Evolutionary conservation across 2,329 filamentous ascomycete genomes (phyloP).

Genomic region (Fusarium pseudocircinatum): DNA sequence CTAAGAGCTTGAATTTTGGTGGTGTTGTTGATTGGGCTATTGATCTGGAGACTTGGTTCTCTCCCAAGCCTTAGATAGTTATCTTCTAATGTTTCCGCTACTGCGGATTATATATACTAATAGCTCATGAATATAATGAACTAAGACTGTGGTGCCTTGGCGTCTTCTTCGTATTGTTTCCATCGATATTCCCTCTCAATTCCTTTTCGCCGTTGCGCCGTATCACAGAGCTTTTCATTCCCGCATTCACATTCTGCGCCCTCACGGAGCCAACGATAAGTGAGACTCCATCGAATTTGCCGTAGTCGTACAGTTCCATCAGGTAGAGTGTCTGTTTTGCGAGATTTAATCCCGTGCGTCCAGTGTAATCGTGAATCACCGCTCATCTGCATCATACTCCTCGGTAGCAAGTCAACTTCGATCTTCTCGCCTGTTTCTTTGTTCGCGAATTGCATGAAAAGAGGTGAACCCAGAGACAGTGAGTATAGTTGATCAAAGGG

Average conservation of each 20-base stretch:
- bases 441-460: constrained; percentile 57
- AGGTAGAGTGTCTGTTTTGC: constrained; percentile 59
- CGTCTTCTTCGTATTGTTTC: constrained; percentile 49
- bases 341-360: constrained; percentile 64
- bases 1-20: constrained; percentile 42
- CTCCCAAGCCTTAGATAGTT: constrained; percentile 22
- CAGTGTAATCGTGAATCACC: constrained; percentile 62
- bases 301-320: constrained; percentile 58
- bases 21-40: constrained; percentile 47
- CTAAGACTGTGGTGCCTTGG: neutral
- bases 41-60: constrained; percentile 42
- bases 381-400: constrained; percentile 62
- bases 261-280: constrained; percentile 62
- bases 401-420: constrained; percentile 58
- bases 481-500: constrained; percentile 57
- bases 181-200: constrained; percentile 62
- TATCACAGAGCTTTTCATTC: constrained; percentile 60
- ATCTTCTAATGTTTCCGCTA: neutral
- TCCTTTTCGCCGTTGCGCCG: constrained; percentile 57
- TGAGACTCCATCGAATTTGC: constrained; percentile 62
- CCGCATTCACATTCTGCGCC: constrained; percentile 61
- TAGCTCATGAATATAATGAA: constrained; percentile 10
- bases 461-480: constrained; percentile 53
- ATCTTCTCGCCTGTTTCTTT: constrained; percentile 42
- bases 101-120: neutral